Evolutionary conservation across 2,329 filamentous ascomycete genomes (phyloP).

Genomic region (Bipolaris oryzae): DNA sequence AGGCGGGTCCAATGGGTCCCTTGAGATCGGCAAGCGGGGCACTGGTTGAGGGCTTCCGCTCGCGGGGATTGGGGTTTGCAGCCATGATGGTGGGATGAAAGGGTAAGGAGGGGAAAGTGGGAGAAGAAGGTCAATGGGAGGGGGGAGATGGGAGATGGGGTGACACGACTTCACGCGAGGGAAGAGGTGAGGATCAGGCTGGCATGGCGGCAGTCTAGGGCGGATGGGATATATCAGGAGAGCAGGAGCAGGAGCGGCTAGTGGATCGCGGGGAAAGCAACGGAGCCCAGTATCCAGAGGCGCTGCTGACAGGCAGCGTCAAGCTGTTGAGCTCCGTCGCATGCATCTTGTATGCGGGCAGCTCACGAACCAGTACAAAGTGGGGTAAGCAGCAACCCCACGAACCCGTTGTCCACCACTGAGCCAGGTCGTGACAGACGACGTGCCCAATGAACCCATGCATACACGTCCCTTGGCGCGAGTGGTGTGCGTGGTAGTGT

Average conservation of each 20-base stretch:
- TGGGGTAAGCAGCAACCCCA: conserved; percentile 31
- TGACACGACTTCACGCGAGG: conserved; percentile 8
- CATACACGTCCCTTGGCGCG: conserved; percentile 18
- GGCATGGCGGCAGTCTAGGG: conserved; percentile 1
- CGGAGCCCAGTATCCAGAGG: background rate
- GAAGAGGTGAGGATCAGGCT: conserved; percentile 4
- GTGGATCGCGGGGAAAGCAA: conserved; percentile 9
- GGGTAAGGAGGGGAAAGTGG: conserved; percentile 32
- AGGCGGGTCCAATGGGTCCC: conserved; percentile 83
- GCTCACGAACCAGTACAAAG: conserved; percentile 23
- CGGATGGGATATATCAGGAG: conserved; percentile 13
- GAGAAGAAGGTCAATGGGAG: conserved; percentile 29
- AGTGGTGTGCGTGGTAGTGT: conserved; percentile 18
- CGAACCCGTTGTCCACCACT: conserved; percentile 14
- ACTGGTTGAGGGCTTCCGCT: conserved; percentile 80
- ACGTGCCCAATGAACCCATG: conserved; percentile 24
- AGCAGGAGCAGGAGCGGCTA: conserved; percentile 5
- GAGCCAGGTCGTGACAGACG: conserved; percentile 15
- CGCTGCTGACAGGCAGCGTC: conserved; percentile 21
- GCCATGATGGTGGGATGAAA: conserved; percentile 43
- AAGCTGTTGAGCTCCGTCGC: conserved; percentile 31
- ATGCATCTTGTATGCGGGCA: conserved; percentile 33
- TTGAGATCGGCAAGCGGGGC: conserved; percentile 86
- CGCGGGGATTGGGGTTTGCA: conserved; percentile 57
- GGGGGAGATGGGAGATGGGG: conserved; percentile 35